phyloP scores from a whole-genome alignment of 2,329 filamentous ascomycete genomes.

The Aspergillus niger region DNA sequence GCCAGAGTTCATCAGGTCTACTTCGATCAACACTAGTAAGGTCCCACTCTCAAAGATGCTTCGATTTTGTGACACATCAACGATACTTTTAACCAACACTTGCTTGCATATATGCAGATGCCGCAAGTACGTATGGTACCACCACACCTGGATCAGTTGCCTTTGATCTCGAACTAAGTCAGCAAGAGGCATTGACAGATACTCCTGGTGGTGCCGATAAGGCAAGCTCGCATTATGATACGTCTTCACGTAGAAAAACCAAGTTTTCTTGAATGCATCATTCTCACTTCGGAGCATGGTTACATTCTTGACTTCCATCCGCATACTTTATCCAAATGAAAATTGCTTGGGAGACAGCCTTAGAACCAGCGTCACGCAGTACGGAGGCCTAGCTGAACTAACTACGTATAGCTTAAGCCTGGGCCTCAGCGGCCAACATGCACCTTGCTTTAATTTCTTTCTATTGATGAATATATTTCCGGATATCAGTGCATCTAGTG shows the following conservation, averaged over 20 bases:
- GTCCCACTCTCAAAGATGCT: not conserved
- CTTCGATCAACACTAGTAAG: not conserved
- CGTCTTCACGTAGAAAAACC: not conserved
- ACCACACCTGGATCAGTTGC: not conserved
- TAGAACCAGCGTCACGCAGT: too few relatives aligned
- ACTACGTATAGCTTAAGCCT: too few relatives aligned
- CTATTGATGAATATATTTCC: not conserved
- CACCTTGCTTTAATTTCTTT: not conserved
- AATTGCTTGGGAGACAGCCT: too few relatives aligned
- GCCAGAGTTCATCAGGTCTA: not conserved
- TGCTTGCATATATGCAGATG: not conserved
- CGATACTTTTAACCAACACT: not conserved
- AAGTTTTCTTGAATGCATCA: not conserved
- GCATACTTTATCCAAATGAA: too few relatives aligned
- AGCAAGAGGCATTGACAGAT: not conserved
- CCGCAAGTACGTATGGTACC: not conserved
- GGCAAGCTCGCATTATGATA: not conserved
- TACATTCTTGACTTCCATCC: too few relatives aligned
- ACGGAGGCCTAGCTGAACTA: too few relatives aligned
- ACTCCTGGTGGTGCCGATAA: not conserved
- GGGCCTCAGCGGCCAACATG: not conserved
- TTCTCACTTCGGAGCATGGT: too few relatives aligned
- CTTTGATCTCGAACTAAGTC: not conserved
- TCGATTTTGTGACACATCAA: not conserved
- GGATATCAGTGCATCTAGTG: not conserved